Evolutionary conservation across 805 yeast genomes (phyloP).

Genomic region (Yarrowia hollandica): DNA sequence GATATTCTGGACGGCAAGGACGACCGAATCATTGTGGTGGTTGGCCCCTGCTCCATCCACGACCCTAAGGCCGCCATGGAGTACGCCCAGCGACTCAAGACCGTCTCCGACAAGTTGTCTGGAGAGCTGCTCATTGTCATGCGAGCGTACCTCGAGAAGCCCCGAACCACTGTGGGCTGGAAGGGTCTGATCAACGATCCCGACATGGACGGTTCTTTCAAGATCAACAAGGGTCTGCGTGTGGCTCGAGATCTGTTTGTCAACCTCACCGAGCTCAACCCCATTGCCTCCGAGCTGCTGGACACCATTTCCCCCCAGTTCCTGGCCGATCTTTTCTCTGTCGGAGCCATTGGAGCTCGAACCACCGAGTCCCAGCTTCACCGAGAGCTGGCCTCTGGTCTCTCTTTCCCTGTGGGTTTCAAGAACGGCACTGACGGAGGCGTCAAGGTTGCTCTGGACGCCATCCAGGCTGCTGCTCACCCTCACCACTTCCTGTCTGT

Average conservation of each 20-base stretch:
- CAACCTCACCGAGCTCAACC: conserved; percentile 76
- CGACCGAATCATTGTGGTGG: conserved; percentile 83
- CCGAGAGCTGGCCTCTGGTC: conserved; percentile 94
- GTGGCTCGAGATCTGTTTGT: conserved; percentile 85
- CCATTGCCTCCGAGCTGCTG: conserved; percentile 96
- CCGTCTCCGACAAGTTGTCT: conserved; percentile 59
- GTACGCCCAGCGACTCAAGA: conserved; percentile 68
- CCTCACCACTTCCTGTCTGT: conserved; percentile 94
- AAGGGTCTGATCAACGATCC: conserved; percentile 98
- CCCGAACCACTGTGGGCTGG: conserved; percentile 99
- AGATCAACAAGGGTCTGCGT: conserved; percentile 91
- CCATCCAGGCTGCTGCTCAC: conserved; percentile 85
- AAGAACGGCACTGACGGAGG: conserved; percentile 98
- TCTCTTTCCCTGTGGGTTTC: conserved; percentile 97
- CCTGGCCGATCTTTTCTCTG: conserved; percentile 85
- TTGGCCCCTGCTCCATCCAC: conserved; percentile 97
- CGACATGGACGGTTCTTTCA: conserved; percentile 87
- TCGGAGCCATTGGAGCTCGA: conserved; percentile 99
- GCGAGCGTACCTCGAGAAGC: conserved; percentile 98
- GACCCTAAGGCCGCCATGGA: conserved; percentile 92
- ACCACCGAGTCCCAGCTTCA: conserved; percentile 98
- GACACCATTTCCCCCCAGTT: conserved; percentile 98
- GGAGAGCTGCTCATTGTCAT: conserved; percentile 82
- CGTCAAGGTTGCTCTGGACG: conserved; percentile 91
- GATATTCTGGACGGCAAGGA: conserved; percentile 76